Base-by-base conservation (phyloP, 2,329 filamentous ascomycete species). In the Sporothrix sp. region DNA sequence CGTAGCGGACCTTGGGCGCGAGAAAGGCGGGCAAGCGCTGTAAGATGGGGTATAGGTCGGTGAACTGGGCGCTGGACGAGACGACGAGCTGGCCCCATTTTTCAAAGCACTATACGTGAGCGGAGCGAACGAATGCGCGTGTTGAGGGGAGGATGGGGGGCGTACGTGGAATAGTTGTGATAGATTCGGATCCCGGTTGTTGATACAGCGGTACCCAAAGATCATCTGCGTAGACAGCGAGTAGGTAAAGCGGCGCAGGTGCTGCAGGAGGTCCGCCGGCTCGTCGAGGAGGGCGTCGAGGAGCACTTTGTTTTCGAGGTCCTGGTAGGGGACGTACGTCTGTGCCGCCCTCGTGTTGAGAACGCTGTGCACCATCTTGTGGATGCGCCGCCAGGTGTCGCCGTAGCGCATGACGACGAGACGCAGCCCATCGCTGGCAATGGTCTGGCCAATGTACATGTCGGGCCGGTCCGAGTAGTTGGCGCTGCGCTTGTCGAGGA, bases 231-330 rank as follows among this genome's bases (percentile, higher is more conserved):
- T 58, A 1, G 55, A 44, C 6, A 58, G 44, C 1, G 56, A 57
- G 25, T 54, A 54, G 5, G 51, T 53, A 30, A 50, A 57, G 16
- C 56, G 54, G 16, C 53, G 51, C 28, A 58, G 45, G 28, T 58
- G 56, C 11, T 9, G 14, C 39, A 76, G 7, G 8, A 49, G 7
- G 13, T 49, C 37, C 2, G 23, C 14, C 3, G 47, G 47, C 20
- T 28, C 53, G 0, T 71, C 66, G 3, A 79, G 57, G n/a, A 80
- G 61, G 9, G 71, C 69, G 30, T 52, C 64, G n/a, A 77, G 62
- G 72, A 80, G 73, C 39, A 72, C 67, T 57, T 72, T 75, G 60
- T 72, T 75, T 58, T 80, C 75, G 4, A 79, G 65, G 47, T 73
- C 69, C 56, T 79, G 76, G 56, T 79, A 79, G 1, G 72, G 69